Base-by-base conservation (phyloP, 2,329 filamentous ascomycete species). In the Claviceps quebecensis region DNA sequence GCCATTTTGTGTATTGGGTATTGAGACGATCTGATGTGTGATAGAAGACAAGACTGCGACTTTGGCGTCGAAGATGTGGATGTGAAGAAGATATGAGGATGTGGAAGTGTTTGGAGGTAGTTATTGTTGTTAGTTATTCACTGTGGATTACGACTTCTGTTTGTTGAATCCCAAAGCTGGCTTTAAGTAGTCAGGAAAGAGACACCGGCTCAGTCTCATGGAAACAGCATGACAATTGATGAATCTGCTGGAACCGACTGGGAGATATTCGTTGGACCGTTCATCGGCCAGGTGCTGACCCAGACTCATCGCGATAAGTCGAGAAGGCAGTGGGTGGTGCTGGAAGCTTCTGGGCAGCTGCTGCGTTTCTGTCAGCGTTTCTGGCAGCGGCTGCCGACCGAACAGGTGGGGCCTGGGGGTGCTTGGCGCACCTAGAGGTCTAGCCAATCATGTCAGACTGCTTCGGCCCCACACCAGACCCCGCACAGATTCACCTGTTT, bases 1-100 rank as follows among this genome's bases (percentile, higher is more conserved):
- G 78, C 74, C 78, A 82, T 82, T 65, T 65, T 80, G 69, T 47
- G 64, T 65, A 80, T 69, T 48, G 54, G 55, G 44, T 59, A 59
- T 54, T 49, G 53, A 56, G 47, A 52, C 55, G 45, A 48, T 55
- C 41, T 49, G 59, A 52, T 55, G 55, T 13, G 23, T 13, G 23
- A 40, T 14, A 3, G 16, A 16, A 9, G 4, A 26, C 9, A 38
- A 40, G n/a, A 2, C 16, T 48, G 14, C 2, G 5, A 16, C 5
- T 29, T 48, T 17, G 23, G 34, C 3, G 43, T n/a, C 4, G 44
- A n/a, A 23, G 17, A 26, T 29, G 46, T 22, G 22, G 8, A 29
- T 14, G 37, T 26, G 46, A 11, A 14, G 7, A 48, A 7, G 26
- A 9, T 34, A 26, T 26, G 14, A 9, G 14, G 36, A 36, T 5